Evolutionary conservation across 345 rosid species (phyloP), one percentile per base, ranked within the genome.

Genomic region (Arabis hirsuta): DNA sequence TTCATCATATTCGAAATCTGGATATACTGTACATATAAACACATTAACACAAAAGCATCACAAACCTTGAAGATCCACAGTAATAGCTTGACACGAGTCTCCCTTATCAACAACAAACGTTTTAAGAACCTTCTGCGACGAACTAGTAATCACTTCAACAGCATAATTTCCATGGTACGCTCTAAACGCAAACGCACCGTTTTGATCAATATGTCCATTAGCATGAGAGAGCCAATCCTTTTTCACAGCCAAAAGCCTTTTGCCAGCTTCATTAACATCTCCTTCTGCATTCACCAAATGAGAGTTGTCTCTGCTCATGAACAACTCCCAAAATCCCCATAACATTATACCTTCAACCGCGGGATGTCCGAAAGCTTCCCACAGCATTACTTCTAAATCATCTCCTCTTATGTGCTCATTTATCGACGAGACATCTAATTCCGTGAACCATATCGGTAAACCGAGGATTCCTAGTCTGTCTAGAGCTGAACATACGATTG

Each of bases 281-380:
- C 97, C 98, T 76, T 94, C 95, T 9, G 96, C 98, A 53, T 88
- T 72, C 14, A 94, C 97, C 83, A 94, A 78, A 62, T 88, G 91
- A 32, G 91, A 75, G 54, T 81, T 80, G 36, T 83, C 79, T 62
- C 98, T 76, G 75, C 96, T 86, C 98, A 90, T 84, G 65, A 84
- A 91, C 79, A 91, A 56, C 84, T 94, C 98, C 98, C 98, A 94
- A 66, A 94, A 94, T 42, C 97, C 98, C 98, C 98, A 94, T 59
- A 94, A 74, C 95, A 94, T 83, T 29, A 91, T 62, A 1, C 98
- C 98, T 61, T 91, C 96, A 50, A 91, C 92, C 1, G 98, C 84
- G 2, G 98, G 96, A 62, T 94, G 98, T 10, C 96, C 95, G 2
- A 72, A 91, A 6, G 92, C 94, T 80, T 94, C 98, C 68, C 98